Base-by-base conservation (phyloP, 1,284 basidiomycete species). In the Inonotus hispidus region DNA sequence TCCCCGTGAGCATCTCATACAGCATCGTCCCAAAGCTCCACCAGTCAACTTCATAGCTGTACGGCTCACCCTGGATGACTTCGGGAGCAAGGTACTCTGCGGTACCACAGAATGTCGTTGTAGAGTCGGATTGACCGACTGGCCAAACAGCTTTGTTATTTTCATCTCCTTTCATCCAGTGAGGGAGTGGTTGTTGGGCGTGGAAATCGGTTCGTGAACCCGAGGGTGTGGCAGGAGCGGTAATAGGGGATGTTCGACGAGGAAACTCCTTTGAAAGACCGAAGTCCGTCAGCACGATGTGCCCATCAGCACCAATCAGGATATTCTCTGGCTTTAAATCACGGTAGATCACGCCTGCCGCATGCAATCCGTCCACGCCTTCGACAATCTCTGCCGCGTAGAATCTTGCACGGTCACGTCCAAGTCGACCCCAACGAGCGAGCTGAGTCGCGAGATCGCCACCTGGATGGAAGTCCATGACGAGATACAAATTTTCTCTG, bases 11-110 rank as follows among this genome's bases (percentile, higher is more conserved):
- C 86, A 96, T 95, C 77, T 98, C 96, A 72, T 92, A 95, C 61
- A 98, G 77, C 89, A 98, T 97, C 63, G 95, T 98, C 19, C 95
- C 95, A 69, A 97, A 91, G 66, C 90, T 92, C 95, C 95, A 98
- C 92, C 94, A 96, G 72, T 98, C 95, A 21, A 96, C 93, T 67
- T 95, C 92, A 70, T 95, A 98, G 65, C 90, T 90, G 73, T 98
- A 98, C 19, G 91, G 84, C 66, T 91, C 75, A 3, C 94, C 92
- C 69, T 94, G 90, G 68, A 98, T 93, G 56, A 98, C 93, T 72
- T 96, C 93, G 0, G 93, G 93, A 16, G 93, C 94, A 16, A 98
- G 82, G 70, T 98, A 98, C 72, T 97, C 95, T 2, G 93, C 90
- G 7, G 94, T 97, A 23, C 92, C 91, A 72, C 92, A 94, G 71